Evolutionary conservation across 1,284 basidiomycete species (phyloP).

Genomic region (Coriolopsis trogii): DNA sequence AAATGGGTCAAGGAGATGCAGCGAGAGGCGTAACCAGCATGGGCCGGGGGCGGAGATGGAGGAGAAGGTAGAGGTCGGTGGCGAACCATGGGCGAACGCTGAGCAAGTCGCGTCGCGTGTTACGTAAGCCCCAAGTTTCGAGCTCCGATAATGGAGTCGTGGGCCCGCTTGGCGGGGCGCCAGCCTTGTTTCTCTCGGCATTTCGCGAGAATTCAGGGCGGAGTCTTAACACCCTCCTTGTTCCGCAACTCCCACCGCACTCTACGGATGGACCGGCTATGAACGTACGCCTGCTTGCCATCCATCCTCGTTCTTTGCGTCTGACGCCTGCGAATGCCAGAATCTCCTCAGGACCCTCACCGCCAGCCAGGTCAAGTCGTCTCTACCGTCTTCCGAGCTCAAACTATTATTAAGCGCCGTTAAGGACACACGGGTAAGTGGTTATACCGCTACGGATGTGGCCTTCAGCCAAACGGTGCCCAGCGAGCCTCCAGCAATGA

Average conservation of each 20-base stretch:
- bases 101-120: conserved; percentile 31
- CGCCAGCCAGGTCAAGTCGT: conserved; percentile 59
- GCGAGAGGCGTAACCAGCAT: conserved; percentile 30
- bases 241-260: conserved; percentile 31
- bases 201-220: conserved; percentile 28
- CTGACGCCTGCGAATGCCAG: conserved; percentile 39
- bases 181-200: conserved; percentile 16
- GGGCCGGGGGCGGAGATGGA: conserved; percentile 8
- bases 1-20: conserved; percentile 15
- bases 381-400: conserved; percentile 61
- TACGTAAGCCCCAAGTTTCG: conserved; percentile 17
- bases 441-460: conserved; percentile 1
- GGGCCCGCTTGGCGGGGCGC: neutral
- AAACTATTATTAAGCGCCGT: conserved; percentile 72
- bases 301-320: conserved; percentile 26
- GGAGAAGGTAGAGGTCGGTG: conserved; percentile 22
- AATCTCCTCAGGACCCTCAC: conserved; percentile 80
- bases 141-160: conserved; percentile 5
- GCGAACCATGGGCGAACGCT: conserved; percentile 14
- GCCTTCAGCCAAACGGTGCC: conserved; percentile 4
- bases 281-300: conserved; percentile 44
- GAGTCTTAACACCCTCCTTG: conserved; percentile 39
- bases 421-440: conserved; percentile 74
- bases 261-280: conserved; percentile 36
- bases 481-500: conserved; percentile 67